Evolutionary conservation across 805 yeast species (phyloP), one percentile per base, ranked within the genome.

Genomic region (Lachancea kluyveri): DNA sequence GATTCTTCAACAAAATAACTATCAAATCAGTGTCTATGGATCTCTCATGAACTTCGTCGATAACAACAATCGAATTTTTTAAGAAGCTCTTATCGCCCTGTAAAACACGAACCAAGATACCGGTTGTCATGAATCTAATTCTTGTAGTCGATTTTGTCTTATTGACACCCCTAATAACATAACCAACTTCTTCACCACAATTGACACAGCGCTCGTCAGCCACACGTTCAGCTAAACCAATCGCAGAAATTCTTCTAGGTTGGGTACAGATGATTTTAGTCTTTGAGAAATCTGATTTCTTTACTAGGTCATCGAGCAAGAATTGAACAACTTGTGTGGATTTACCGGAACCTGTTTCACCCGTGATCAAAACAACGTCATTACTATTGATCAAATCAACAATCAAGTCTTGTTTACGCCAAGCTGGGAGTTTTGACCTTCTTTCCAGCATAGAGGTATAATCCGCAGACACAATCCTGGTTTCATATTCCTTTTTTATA

Each of bases 281-380:
- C 15, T 60, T 54, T 2, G 26, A 21, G 40, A 67, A 78, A 39
- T 72, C 72, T 8, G 55, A 52, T 0, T 70, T 70, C 8, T 58
- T 51, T 29, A 72, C 66, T 37, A 84, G 48, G 23, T 76, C 66
- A 52, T 90, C 97, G 11, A 90, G 59, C 13, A 90, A 64, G 44
- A 87, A 90, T 54, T 90, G 98, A 5, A 86, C 95, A 4, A 85
- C 75, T 53, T 90, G 98, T 0, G 98, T 90, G 1, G 96, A 85
- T 51, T 90, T 90, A 45, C 97, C 97, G 1, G 96, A 88, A 46
- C 97, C 97, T 0, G 97, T 90, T 54, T 92, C 98, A 54, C 97
- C 98, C 2, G 97, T 90, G 21, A 90, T 71, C 20, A 90, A 60
- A 6, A 83, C 76, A 4, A 86, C 81, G 40, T 74, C 74, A 49